phyloP scores from a whole-genome alignment of 1,139 yeast species.

The Kodamaea sp. region DNA sequence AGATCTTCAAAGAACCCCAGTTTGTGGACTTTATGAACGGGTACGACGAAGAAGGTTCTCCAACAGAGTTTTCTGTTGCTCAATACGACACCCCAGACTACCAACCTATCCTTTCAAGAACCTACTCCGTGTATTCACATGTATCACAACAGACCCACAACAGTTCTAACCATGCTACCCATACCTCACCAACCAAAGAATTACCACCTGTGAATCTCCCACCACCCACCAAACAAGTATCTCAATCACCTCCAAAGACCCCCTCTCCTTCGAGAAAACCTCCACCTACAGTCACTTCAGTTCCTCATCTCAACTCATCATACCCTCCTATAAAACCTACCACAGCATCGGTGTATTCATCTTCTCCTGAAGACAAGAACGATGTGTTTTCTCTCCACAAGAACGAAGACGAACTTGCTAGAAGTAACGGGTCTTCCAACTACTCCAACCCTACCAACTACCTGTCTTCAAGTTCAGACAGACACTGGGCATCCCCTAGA shows the following conservation, averaged over 20 bases:
- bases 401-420: conserved; percentile 13
- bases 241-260: conserved; percentile 15
- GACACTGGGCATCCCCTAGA: conserved; percentile 60
- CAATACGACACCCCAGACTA: conserved; percentile 39
- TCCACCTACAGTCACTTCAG: conserved; percentile 14
- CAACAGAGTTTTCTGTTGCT: conserved; percentile 25
- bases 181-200: conserved; percentile 3
- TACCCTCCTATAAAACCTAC: conserved; percentile 10
- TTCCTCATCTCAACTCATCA: background rate
- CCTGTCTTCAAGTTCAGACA: conserved; percentile 42
- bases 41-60: conserved; percentile 20
- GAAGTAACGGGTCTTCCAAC: conserved; percentile 17
- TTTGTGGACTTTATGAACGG: conserved; percentile 46
- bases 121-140: conserved; percentile 30
- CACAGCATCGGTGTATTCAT: conserved; percentile 13
- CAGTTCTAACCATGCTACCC: background rate
- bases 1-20: conserved; percentile 56
- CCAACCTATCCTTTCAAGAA: conserved; percentile 33
- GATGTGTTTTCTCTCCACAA: conserved; percentile 31
- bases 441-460: conserved; percentile 33
- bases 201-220: conserved; percentile 8
- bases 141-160: conserved; percentile 6
- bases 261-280: conserved; percentile 25
- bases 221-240: conserved; percentile 8
- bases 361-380: conserved; percentile 29